Percentiles rank a stretch among this genome's conserved stretches.
These are phyloP conservation scores for Naganishia kalamii DNA, from an alignment of 768 basidiomycete species.

Conservation along the genomic window DNA sequence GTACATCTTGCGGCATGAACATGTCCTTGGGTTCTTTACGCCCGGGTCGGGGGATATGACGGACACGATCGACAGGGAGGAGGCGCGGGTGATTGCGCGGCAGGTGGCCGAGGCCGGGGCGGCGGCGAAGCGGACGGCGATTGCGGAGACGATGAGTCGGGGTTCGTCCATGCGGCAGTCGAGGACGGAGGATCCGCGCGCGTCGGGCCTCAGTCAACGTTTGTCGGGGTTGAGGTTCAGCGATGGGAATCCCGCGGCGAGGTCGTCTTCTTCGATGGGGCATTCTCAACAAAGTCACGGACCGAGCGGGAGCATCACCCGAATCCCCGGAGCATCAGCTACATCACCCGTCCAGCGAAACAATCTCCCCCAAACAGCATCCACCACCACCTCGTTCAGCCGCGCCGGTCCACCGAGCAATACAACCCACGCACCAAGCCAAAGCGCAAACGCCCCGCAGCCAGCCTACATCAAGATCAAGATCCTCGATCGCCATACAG, in stretches of 20 bases:
- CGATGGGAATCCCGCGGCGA: background rate
- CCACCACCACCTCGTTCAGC: background rate
- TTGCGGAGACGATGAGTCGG: background rate
- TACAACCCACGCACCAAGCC: background rate
- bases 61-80: slow-evolving; percentile 55
- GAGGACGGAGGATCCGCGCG: background rate
- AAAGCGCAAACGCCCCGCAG: slow-evolving; percentile 22
- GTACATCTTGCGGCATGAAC: slow-evolving; percentile 71
- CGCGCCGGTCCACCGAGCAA: background rate
- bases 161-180: slow-evolving; percentile 9
- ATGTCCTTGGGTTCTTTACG: slow-evolving; percentile 75
- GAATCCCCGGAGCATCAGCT: slow-evolving; percentile 7
- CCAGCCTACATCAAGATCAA: slow-evolving; percentile 93
- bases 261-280: background rate
- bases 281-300: slow-evolving; percentile 4
- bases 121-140: slow-evolving; percentile 14
- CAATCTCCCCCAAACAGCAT: background rate
- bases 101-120: slow-evolving; percentile 13
- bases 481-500: slow-evolving; percentile 85
- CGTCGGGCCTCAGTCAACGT: slow-evolving; percentile 36
- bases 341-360: slow-evolving; percentile 1
- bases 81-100: slow-evolving; percentile 42
- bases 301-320: background rate
- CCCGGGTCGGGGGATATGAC: slow-evolving; percentile 80
- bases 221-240: slow-evolving; percentile 28